Conservation (phyloP, 306 rosid species). For the Urtica urens region DNA sequence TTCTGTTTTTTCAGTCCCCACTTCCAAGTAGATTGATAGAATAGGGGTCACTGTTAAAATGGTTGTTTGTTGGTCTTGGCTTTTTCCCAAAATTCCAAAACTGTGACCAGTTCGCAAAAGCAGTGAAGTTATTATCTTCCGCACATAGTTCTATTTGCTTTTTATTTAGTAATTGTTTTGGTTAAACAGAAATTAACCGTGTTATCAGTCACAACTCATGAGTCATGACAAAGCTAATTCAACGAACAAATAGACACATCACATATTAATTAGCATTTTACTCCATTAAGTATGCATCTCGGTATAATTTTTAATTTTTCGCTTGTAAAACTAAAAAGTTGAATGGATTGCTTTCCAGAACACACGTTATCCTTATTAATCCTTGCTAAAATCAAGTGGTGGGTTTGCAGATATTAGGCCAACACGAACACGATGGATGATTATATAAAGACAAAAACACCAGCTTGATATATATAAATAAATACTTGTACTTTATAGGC, state of each 20-base stretch:
- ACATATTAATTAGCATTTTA: no score
- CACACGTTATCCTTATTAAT: not conserved
- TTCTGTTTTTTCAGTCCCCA: constrained; percentile 5
- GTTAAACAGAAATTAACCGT: no score
- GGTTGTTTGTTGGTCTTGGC: not conserved
- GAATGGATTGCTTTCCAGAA: no score
- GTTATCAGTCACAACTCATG: no score
- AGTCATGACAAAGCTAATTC: no score
- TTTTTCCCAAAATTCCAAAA: not conserved
- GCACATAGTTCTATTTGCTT: no score
- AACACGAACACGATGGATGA: not conserved
- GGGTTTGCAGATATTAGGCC: not conserved
- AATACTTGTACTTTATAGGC: constrained; percentile 15
- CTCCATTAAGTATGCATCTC: no score
- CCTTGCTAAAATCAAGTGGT: not conserved
- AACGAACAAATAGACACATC: no score
- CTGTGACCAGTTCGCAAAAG: not conserved
- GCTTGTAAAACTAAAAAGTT: no score
- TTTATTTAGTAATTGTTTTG: no score
- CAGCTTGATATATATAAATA: not conserved
- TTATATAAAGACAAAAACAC: constrained; percentile 24
- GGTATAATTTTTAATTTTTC: no score
- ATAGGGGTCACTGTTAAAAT: not conserved
- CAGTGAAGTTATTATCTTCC: not conserved
- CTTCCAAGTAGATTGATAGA: not conserved